These are phyloP conservation scores for Candida sphagnicola DNA, from an alignment of 805 yeast genomes.

Conservation along the genomic window DNA sequence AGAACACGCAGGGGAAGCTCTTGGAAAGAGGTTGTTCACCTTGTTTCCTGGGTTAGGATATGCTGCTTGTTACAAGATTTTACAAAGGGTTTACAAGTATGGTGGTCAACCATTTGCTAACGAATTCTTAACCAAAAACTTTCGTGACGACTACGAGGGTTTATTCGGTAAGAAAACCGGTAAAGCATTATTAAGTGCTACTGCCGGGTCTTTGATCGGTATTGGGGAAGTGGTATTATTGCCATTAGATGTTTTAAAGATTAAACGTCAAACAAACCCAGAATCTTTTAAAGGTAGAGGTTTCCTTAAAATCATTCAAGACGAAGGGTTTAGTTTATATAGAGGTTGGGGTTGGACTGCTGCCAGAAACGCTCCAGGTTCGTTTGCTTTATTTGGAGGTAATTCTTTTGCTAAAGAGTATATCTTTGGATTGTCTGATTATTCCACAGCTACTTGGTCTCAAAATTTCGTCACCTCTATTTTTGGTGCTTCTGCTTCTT, in stretches of 20 bases:
- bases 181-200: constrained; percentile 93
- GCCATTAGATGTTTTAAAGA: constrained; percentile 94
- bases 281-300: constrained; percentile 99
- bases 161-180: constrained; percentile 92
- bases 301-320: constrained; percentile 74
- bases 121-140: constrained; percentile 79
- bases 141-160: constrained; percentile 63
- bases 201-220: constrained; percentile 96
- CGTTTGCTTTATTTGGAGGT: constrained; percentile 97
- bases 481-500: constrained; percentile 93
- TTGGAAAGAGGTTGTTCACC: constrained; percentile 70
- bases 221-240: constrained; percentile 95
- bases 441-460: constrained; percentile 87
- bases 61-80: constrained; percentile 94
- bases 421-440: constrained; percentile 80
- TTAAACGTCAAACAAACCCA: constrained; percentile 99
- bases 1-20: constrained; percentile 68
- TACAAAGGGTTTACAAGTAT: constrained; percentile 97
- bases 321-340: constrained; percentile 91
- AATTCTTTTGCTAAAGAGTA: constrained; percentile 98
- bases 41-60: constrained; percentile 97
- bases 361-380: constrained; percentile 99
- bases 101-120: constrained; percentile 99
- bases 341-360: constrained; percentile 99
- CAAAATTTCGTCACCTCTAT: constrained; percentile 95